Conservation (phyloP, 2,329 filamentous ascomycete genomes). For the Ophiostoma ips region DNA sequence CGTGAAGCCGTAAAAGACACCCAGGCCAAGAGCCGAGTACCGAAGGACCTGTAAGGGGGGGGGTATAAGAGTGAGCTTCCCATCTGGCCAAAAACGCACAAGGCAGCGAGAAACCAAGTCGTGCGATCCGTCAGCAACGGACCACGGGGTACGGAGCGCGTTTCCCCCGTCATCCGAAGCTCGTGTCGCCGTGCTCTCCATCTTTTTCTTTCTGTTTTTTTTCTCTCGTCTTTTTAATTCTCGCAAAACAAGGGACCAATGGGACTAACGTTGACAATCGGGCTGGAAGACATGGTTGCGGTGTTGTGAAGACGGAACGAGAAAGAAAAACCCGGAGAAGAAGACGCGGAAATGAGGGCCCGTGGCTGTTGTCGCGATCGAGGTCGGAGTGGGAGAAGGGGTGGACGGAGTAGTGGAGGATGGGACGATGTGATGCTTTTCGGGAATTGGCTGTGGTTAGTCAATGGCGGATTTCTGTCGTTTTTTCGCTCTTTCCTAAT, state of each 20-base stretch:
- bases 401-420: background rate
- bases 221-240: background rate
- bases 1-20: conserved; percentile 89
- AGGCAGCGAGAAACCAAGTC: no score
- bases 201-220: background rate
- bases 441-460: background rate
- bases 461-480: conserved; percentile 8
- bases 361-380: background rate
- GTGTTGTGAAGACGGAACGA: background rate
- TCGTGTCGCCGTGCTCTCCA: background rate
- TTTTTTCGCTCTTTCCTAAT: conserved; percentile 5
- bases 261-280: conserved; percentile 21
- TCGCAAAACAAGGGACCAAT: background rate
- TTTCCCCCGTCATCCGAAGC: background rate
- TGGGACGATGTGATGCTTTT: background rate
- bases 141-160: background rate
- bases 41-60: conserved; percentile 62
- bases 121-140: background rate
- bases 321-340: background rate
- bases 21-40: conserved; percentile 84
- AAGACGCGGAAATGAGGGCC: conserved; percentile 1
- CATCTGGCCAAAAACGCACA: background rate
- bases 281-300: conserved; percentile 19
- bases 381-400: background rate
- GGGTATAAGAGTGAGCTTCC: background rate